Evolutionary conservation across 495 filamentous ascomycete genomes (phyloP).

Genomic region (Mytilinidion resinicola): DNA sequence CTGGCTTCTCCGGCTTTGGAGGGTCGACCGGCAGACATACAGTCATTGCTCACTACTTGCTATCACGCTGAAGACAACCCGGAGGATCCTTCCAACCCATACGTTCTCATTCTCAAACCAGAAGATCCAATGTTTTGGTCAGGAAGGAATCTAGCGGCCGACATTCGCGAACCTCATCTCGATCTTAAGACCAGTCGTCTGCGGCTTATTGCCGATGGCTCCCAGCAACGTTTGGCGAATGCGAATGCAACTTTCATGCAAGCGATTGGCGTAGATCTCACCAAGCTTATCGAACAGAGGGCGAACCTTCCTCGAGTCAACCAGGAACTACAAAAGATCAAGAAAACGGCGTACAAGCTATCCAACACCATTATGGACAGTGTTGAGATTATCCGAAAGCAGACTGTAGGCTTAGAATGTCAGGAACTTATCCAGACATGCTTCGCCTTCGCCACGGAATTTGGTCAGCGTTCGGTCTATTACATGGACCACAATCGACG

Average conservation of each 20-base stretch:
- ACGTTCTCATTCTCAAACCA: constrained; percentile 77
- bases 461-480: constrained; percentile 84
- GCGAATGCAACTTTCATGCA: constrained; percentile 72
- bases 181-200: constrained; percentile 84
- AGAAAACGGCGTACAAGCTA: constrained; percentile 89
- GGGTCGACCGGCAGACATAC: constrained; percentile 69
- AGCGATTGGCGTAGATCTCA: constrained; percentile 69
- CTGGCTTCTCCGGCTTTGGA: constrained; percentile 76
- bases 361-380: constrained; percentile 99
- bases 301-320: constrained; percentile 93
- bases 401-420: constrained; percentile 78
- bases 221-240: constrained; percentile 67
- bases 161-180: constrained; percentile 68
- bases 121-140: constrained; percentile 76
- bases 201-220: constrained; percentile 84
- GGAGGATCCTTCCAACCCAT: constrained; percentile 69
- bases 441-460: constrained; percentile 96
- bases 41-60: constrained; percentile 78
- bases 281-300: constrained; percentile 82
- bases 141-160: constrained; percentile 63
- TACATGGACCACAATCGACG: constrained; percentile 92
- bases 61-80: constrained; percentile 66
- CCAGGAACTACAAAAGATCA: constrained; percentile 85
- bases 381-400: constrained; percentile 81
- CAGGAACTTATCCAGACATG: constrained; percentile 98